These are phyloP conservation scores for Suillus tomentosus DNA, from an alignment of 768 basidiomycete genomes.

Conservation along the genomic window DNA sequence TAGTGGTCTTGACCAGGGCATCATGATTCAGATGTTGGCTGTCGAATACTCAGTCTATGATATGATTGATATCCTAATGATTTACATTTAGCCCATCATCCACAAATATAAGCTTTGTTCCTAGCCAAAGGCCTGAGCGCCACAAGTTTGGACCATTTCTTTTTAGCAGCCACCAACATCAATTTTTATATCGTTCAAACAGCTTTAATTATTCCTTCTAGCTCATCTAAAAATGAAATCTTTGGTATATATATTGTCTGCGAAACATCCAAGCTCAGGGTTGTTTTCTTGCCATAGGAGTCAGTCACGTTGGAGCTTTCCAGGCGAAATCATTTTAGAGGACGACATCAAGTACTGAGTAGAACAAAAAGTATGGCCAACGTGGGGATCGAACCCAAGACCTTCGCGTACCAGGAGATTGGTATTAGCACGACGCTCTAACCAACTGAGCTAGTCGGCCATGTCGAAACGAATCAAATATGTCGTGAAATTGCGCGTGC, in stretches of 20 bases:
- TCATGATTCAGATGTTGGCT: not conserved
- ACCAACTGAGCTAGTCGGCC: slow-evolving; percentile 94
- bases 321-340: too few relatives aligned
- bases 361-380: slow-evolving; percentile 50
- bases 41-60: not conserved
- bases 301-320: not conserved
- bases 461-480: not conserved
- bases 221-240: not conserved
- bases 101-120: not conserved
- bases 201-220: not conserved
- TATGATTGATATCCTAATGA: not conserved
- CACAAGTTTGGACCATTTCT: not conserved
- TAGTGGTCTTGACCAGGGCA: not conserved
- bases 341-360: too few relatives aligned
- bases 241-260: not conserved
- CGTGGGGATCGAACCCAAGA: slow-evolving; percentile 82
- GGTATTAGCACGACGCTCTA: slow-evolving; percentile 84
- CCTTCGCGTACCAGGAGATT: slow-evolving; percentile 55
- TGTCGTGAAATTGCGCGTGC: not conserved
- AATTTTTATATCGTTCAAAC: too few relatives aligned
- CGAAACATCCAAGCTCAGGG: not conserved
- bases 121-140: not conserved
- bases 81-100: not conserved
- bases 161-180: not conserved
- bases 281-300: too few relatives aligned